Evolutionary conservation across 1,284 basidiomycete genomes (phyloP).

Genomic region (Boletellus sp.): DNA sequence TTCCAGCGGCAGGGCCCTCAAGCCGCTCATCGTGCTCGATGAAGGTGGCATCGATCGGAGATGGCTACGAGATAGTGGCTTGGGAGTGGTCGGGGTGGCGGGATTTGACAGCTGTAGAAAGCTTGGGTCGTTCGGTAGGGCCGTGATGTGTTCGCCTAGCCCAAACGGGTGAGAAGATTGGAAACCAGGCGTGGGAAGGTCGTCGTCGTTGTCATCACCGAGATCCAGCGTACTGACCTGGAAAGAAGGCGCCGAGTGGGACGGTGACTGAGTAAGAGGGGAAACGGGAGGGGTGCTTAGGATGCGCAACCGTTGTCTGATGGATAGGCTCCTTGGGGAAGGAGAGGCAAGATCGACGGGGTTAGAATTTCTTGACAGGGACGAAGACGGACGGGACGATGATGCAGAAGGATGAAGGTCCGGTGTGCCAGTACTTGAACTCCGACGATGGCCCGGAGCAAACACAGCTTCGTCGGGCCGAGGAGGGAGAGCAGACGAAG

Average conservation of each 20-base stretch:
- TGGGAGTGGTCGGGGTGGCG: constrained; percentile 34
- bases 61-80: constrained; percentile 22
- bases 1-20: constrained; percentile 8
- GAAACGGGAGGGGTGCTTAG: constrained; percentile 39
- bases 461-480: constrained; percentile 51
- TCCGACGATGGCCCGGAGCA: constrained; percentile 36
- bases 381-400: constrained; percentile 36
- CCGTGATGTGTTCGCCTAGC: constrained; percentile 58
- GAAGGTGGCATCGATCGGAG: constrained; percentile 6
- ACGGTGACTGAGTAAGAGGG: constrained; percentile 4
- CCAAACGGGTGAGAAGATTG: constrained; percentile 40
- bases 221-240: constrained; percentile 29
- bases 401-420: constrained; percentile 36
- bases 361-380: constrained; percentile 8
- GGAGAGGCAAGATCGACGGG: constrained; percentile 19
- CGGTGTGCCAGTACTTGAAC: constrained; percentile 17
- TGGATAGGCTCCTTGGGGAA: constrained; percentile 39
- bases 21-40: not conserved
- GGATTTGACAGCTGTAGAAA: constrained; percentile 54
- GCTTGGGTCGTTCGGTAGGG: constrained; percentile 52
- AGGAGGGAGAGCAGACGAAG: constrained; percentile 51
- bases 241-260: constrained; percentile 11
- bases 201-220: constrained; percentile 22
- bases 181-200: constrained; percentile 22
- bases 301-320: constrained; percentile 61